Evolutionary conservation across 2,329 filamentous ascomycete species (phyloP), one percentile per base, ranked within the genome.

Genomic region (Phialocephala sp.): DNA sequence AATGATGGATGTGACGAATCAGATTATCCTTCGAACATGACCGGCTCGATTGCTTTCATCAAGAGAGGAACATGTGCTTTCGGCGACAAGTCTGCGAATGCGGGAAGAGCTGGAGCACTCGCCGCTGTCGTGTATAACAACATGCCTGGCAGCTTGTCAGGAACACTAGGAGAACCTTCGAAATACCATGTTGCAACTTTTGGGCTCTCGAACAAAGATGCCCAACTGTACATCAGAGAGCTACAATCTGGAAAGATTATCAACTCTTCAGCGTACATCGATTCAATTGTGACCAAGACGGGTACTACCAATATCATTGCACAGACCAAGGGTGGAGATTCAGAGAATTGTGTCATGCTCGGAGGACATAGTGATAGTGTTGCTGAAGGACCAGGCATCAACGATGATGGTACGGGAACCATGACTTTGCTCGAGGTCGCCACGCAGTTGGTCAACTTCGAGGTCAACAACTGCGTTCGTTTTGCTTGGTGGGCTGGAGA

Each of bases 61-160:
- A 81, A 83, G 36, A 88, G 92, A 63, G 92, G 92, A 61, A 82
- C 79, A 1, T 95, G 92, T 74, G 71, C 87, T 8, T 95, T 94
- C 71, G 90, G 88, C 12, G 78, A 83, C 66, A 95, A 95, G 80
- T 89, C 89, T 1, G 83, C 83, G 61, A 79, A 85, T 15, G 91
- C 92, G 6, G 89, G 88, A 50, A 82, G 81, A 58, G 90, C 90
- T 1, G 90, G 91, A 22, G 92, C 92, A 5, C 77, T 86, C 3
- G 91, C 88, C 1, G 90, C 89, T 0, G 79, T 95, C 15, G 82
- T 95, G 59, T 94, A 91, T 79, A 79, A 84, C 1, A 70, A 70
- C 39, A 78, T 83, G 0, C 61, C 69, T 4, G 90, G 87, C 1
- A 76, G 79, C 3, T 78, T 93, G 0, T 82, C 84, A 59, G 92